Conservation (phyloP, 164 flowering plant genomes). For the Nymphaea thermarum region DNA sequence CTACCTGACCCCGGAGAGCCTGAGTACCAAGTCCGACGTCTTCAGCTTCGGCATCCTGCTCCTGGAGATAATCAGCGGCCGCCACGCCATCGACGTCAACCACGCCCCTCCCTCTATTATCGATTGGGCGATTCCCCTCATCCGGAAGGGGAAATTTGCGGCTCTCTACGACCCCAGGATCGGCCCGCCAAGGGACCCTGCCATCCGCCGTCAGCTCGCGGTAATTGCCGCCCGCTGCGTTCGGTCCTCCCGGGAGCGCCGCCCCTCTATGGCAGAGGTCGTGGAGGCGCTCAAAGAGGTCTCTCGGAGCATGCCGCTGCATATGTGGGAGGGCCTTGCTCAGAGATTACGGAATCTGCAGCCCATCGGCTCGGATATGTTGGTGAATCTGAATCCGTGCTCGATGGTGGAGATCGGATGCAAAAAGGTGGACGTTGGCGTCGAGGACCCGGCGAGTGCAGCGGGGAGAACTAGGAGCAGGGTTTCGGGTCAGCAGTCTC, state of each 20-base stretch:
- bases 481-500: too few species aligned
- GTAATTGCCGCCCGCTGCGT: constrained; percentile 75
- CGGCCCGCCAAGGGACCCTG: constrained; percentile 49
- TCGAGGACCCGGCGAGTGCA: neutral
- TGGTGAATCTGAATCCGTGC: neutral
- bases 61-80: constrained; percentile 82
- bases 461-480: neutral
- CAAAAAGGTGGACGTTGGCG: neutral
- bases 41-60: constrained; percentile 90
- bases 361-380: neutral
- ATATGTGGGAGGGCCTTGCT: constrained; percentile 31
- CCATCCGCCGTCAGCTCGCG: constrained; percentile 60
- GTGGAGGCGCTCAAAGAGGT: constrained; percentile 47
- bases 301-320: constrained; percentile 41
- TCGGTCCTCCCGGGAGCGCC: constrained; percentile 64
- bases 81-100: constrained; percentile 81
- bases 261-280: constrained; percentile 76
- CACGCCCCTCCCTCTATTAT: constrained; percentile 82
- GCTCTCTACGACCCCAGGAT: constrained; percentile 61
- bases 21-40: constrained; percentile 84
- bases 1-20: constrained; percentile 78
- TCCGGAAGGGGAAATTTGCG: constrained; percentile 56
- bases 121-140: constrained; percentile 94
- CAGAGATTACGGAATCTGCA: neutral
- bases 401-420: neutral